Evolutionary conservation across 306 rosid species (phyloP).

Genomic region (Alnus glutinosa): DNA sequence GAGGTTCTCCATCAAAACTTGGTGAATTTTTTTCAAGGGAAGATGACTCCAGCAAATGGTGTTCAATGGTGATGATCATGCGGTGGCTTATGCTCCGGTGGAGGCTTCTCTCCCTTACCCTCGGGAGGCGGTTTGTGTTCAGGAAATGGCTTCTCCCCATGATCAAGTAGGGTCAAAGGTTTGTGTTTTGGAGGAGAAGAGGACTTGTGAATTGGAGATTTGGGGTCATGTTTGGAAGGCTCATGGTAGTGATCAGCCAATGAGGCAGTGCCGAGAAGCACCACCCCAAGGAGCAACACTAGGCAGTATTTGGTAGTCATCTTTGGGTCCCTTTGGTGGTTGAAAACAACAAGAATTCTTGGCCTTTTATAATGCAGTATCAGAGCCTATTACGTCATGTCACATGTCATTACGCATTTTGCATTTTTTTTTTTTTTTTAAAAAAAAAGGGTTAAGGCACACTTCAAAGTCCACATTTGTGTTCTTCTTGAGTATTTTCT

Average conservation of each 20-base stretch:
- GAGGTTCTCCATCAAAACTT: background rate
- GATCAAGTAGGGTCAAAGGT: background rate
- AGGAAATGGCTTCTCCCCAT: background rate
- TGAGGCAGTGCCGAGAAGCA: conserved; percentile 5
- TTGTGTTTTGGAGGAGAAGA: background rate
- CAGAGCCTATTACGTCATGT: background rate
- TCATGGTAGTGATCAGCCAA: background rate
- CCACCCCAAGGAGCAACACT: background rate
- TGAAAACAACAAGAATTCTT: background rate
- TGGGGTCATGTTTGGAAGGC: conserved; percentile 1
- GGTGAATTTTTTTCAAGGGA: background rate
- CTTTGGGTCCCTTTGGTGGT: background rate
- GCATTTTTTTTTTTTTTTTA: no score
- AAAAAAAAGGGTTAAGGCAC: no score
- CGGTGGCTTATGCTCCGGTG: conserved; percentile 6
- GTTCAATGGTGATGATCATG: background rate
- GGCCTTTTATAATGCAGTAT: background rate
- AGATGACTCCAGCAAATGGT: background rate
- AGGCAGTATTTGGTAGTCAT: background rate
- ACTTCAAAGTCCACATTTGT: no score
- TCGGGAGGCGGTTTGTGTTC: conserved; percentile 3
- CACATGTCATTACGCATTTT: background rate
- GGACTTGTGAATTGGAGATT: background rate
- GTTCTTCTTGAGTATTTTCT: background rate
- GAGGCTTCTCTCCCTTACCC: conserved; percentile 9